Evolutionary conservation across 139 green algal genomes (phyloP).

Genomic region (Volvox africanus): DNA sequence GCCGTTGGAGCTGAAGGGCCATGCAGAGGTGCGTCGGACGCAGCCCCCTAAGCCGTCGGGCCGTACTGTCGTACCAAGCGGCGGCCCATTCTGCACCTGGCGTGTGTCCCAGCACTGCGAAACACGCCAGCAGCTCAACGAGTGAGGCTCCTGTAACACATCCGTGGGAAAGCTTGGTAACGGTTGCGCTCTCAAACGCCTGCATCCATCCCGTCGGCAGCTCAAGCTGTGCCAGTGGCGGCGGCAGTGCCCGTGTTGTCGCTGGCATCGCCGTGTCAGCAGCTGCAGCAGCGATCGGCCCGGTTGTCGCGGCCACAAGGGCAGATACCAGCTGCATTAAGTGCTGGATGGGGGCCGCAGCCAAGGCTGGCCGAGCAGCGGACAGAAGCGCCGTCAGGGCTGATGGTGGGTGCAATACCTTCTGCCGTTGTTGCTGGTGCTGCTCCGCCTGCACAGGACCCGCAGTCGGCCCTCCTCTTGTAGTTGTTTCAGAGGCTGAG

Average conservation of each 20-base stretch:
- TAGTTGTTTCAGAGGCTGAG: too few species aligned
- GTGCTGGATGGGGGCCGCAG: constrained; percentile 14
- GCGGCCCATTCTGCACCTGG: constrained; percentile 31
- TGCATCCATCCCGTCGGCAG: neutral
- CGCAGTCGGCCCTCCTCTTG: neutral
- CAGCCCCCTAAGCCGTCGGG: constrained; percentile 32
- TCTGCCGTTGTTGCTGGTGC: neutral
- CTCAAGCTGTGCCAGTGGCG: neutral
- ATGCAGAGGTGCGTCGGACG: constrained; percentile 15
- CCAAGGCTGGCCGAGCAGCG: neutral
- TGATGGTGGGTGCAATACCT: neutral
- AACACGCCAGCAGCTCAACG: constrained; percentile 32
- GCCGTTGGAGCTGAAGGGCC: constrained; percentile 28
- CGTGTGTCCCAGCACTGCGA: neutral
- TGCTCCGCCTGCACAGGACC: neutral
- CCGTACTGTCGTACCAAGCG: constrained; percentile 30
- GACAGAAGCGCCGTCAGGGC: neutral
- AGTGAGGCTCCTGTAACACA: neutral
- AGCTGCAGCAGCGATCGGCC: neutral
- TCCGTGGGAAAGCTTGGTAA: neutral
- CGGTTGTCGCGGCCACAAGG: constrained; percentile 3
- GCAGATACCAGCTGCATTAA: constrained; percentile 4
- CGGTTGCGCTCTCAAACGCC: neutral
- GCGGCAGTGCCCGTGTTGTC: neutral
- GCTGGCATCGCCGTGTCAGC: neutral